Percentiles rank a stretch among this genome's conserved stretches.
phyloP scores from a whole-genome alignment of 2,329 filamentous ascomycete genomes.

The Ascochyta clinopodiicola region DNA sequence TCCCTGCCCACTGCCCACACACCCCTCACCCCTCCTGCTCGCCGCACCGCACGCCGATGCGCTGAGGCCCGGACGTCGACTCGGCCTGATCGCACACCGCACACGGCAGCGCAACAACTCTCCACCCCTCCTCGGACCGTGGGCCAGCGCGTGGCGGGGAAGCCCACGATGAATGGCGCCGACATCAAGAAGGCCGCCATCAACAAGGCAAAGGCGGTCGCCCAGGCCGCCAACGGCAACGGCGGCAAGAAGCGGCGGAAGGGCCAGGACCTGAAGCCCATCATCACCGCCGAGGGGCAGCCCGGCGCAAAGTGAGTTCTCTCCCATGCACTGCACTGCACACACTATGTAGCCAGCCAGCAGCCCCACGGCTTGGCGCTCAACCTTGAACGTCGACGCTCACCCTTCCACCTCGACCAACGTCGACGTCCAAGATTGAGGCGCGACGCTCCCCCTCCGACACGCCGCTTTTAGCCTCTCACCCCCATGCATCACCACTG shows the following conservation, averaged over 20 bases:
- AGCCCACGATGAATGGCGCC: constrained; percentile 64
- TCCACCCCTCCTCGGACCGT: constrained; percentile 22
- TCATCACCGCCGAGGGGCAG: constrained; percentile 72
- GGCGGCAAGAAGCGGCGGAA: constrained; percentile 77
- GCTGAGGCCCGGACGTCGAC: constrained; percentile 12
- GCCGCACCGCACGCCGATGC: constrained; percentile 6
- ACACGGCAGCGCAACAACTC: constrained; percentile 13
- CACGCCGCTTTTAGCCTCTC: too few species aligned
- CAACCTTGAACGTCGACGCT: constrained; percentile 1
- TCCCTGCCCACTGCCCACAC: constrained; percentile 14
- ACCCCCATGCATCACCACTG: not conserved
- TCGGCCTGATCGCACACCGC: constrained; percentile 10
- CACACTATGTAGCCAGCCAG: too few species aligned
- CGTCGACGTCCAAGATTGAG: too few species aligned
- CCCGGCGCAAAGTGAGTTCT: constrained; percentile 39
- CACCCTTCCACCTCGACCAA: constrained; percentile 13
- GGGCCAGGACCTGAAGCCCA: constrained; percentile 73
- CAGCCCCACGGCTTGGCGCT: constrained; percentile 4
- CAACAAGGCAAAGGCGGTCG: constrained; percentile 71
- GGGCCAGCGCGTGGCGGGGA: constrained; percentile 41
- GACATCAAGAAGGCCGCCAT: constrained; percentile 70
- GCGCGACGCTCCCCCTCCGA: too few species aligned
- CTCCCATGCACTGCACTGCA: too few species aligned
- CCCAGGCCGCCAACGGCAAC: constrained; percentile 62
- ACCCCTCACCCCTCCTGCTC: not conserved